A percentile compares a stretch with the other conserved stretches of the same genome.
These are phyloP conservation scores for Pichia ethanolica DNA, from an alignment of 805 yeast species.

Conservation along the genomic window DNA sequence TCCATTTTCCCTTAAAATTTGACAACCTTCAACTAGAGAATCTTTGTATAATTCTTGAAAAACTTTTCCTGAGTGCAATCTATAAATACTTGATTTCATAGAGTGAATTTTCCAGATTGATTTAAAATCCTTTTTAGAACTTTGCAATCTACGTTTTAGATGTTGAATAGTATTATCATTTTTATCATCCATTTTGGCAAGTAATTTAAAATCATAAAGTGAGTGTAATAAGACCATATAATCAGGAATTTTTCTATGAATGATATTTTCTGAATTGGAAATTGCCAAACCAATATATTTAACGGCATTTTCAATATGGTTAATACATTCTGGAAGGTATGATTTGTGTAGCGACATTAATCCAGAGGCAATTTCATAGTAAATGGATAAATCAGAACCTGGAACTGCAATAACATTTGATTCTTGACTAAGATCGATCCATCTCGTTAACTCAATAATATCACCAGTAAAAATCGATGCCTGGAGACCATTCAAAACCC, in stretches of 20 bases:
- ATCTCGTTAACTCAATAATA: constrained; percentile 38
- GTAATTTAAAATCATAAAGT: constrained; percentile 45
- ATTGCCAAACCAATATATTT: constrained; percentile 54
- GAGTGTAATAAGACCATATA: constrained; percentile 51
- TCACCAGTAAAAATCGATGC: constrained; percentile 67
- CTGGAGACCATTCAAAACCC: constrained; percentile 64
- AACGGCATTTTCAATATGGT: constrained; percentile 44
- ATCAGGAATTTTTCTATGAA: constrained; percentile 43
- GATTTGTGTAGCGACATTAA: constrained; percentile 36
- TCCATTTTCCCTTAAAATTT: constrained; percentile 57
- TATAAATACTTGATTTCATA: constrained; percentile 32
- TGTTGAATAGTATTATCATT: constrained; percentile 13
- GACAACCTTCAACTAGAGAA: constrained; percentile 53
- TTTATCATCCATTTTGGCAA: constrained; percentile 21
- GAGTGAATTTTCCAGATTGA: constrained; percentile 41
- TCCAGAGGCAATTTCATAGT: constrained; percentile 60
- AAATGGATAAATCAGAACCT: constrained; percentile 48
- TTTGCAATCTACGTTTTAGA: constrained; percentile 17
- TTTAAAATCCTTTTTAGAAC: constrained; percentile 32
- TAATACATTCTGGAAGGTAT: constrained; percentile 29
- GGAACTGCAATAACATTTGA: constrained; percentile 29
- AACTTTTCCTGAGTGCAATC: constrained; percentile 18
- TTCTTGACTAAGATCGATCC: constrained; percentile 50
- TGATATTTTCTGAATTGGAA: constrained; percentile 39
- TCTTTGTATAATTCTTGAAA: constrained; percentile 34